Base-by-base conservation (phyloP, 2,329 filamentous ascomycete genomes). In the Penicillium sp. region DNA sequence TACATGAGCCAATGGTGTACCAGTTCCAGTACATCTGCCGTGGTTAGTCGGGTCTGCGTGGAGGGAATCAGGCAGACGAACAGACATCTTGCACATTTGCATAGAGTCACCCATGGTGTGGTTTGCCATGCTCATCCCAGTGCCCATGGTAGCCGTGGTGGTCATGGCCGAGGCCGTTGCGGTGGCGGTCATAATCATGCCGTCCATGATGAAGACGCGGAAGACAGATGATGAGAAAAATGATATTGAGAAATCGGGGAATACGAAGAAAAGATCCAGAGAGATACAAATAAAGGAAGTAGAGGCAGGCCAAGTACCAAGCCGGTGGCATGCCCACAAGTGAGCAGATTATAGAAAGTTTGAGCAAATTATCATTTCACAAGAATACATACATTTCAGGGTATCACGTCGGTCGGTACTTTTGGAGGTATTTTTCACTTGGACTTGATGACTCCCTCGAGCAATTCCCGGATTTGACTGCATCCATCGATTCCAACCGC, bases 401-500 rank as follows among this genome's bases (percentile, higher is more conserved):
- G 50, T 53, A 53, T 53, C 50, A 53, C 27, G 18, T 18, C 18
- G 18, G 18, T 18, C 18, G 10, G 6, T 39, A 21, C 32, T 21
- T 16, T 21, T 36, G 10, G 13, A 14, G 7, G 11, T 32, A 34
- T 52, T 9, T 38, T 38, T 31, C 10, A 7, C 13, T 21, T 46
- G 18, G n/a, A 40, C 69, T 87, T 85, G 43, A 97, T 87, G 13
- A 95, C 87, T 6, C 81, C 80, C 72, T 97, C 92, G 66, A 99
- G 71, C 47, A 96, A 88, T 62, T 86, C 83, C 60, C 90, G 83
- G 38, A 97, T 86, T 70, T 92, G 88, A 75, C 88, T 91, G 74
- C 93, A 97, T 5, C 92, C 94, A 71, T 97, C 92, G 46, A 97
- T 86, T 0, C 89, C 93, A 1, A 96, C 91, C 0, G 90, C 91